Conservation (phyloP, 169 alveolate genomes). For the Perkinsus marinus region DNA sequence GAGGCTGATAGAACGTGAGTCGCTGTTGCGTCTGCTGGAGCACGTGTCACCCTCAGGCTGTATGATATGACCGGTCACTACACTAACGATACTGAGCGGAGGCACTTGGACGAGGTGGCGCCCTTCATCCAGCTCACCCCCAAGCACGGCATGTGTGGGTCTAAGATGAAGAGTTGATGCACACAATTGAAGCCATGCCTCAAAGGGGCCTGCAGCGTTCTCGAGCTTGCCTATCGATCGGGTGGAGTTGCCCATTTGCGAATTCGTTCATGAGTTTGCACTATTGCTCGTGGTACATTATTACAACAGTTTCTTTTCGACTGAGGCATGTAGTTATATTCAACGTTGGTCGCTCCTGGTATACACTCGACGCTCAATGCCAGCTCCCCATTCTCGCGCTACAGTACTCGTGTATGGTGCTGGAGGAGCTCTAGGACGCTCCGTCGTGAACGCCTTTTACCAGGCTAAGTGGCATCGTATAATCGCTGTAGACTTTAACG, state of each 20-base stretch:
- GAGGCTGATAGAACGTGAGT: neutral
- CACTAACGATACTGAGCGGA: neutral
- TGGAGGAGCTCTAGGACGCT: neutral
- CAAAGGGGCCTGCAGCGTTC: too few relatives aligned
- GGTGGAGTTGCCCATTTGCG: too few relatives aligned
- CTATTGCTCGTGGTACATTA: too few relatives aligned
- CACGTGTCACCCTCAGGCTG: neutral
- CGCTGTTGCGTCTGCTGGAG: neutral
- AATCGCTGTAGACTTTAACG: neutral
- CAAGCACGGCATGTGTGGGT: neutral
- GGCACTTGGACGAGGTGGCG: neutral
- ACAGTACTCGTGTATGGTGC: neutral
- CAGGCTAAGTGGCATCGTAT: neutral
- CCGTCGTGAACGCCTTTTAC: neutral
- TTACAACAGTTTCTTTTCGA: too few relatives aligned
- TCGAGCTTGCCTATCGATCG: too few relatives aligned
- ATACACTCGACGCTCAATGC: neutral
- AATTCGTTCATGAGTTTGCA: too few relatives aligned
- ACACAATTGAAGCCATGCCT: too few relatives aligned
- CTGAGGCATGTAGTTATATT: too few relatives aligned
- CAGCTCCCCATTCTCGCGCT: neutral
- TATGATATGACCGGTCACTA: neutral
- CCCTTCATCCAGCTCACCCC: neutral
- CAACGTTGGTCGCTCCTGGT: neutral
- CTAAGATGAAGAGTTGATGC: neutral